Evolutionary conservation across 1,284 basidiomycete species (phyloP).

Genomic region (Cutaneotrichosporon dermatis): DNA sequence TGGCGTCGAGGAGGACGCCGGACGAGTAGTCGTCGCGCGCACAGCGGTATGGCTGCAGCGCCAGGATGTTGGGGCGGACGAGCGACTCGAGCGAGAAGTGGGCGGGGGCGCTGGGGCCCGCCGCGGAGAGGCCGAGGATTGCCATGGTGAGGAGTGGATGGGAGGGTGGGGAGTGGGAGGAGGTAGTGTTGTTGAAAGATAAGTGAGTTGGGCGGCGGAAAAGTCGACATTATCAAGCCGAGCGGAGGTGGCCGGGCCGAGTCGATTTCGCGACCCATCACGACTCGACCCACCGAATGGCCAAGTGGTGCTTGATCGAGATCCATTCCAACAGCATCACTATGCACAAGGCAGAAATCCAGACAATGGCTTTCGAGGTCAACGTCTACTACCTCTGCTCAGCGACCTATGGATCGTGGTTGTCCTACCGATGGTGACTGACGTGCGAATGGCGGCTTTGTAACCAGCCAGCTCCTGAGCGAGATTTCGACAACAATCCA

Average conservation of each 20-base stretch:
- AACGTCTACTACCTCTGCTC: too few species aligned
- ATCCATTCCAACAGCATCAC: too few species aligned
- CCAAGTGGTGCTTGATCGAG: too few species aligned
- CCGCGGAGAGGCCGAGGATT: conserved; percentile 46
- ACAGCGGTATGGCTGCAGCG: conserved; percentile 88
- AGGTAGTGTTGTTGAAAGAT: not conserved
- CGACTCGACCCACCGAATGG: not conserved
- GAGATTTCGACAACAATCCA: too few species aligned
- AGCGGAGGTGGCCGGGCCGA: not conserved
- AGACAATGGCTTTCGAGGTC: too few species aligned
- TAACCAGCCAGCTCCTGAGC: too few species aligned
- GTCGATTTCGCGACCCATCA: not conserved
- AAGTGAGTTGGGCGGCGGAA: not conserved
- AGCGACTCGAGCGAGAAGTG: conserved; percentile 80
- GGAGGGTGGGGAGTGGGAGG: not conserved
- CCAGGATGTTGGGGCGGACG: conserved; percentile 88
- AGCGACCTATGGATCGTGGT: too few species aligned
- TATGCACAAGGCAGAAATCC: too few species aligned
- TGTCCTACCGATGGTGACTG: too few species aligned
- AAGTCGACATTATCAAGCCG: not conserved
- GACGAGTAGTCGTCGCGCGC: conserved; percentile 92
- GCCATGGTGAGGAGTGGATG: conserved; percentile 35
- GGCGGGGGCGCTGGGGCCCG: conserved; percentile 57
- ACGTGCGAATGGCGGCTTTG: too few species aligned
- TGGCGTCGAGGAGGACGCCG: conserved; percentile 95